Conservation (phyloP, 371 early-diverging fungal species). For the Rhizomucor pusillus region DNA sequence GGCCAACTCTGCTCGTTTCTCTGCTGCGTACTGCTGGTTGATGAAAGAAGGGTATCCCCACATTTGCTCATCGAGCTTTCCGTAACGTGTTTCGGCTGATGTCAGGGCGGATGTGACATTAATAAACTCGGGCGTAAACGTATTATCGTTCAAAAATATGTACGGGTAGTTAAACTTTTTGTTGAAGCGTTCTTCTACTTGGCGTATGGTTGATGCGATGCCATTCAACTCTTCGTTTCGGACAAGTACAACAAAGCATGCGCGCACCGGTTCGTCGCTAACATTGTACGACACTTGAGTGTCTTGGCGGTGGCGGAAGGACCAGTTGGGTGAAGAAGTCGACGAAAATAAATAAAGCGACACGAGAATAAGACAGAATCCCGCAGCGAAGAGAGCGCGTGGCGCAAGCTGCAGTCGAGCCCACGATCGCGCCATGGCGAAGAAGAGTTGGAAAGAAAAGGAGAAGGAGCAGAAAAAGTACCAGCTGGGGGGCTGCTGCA, state of each 20-base stretch:
- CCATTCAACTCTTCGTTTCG: conserved; percentile 79
- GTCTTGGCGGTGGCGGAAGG: not conserved
- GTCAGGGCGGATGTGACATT: conserved; percentile 56
- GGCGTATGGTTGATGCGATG: conserved; percentile 66
- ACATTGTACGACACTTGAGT: not conserved
- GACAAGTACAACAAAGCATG: conserved; percentile 64
- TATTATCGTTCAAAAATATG: conserved; percentile 84
- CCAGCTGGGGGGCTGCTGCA: too few relatives aligned
- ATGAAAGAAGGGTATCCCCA: conserved; percentile 90
- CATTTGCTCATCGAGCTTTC: conserved; percentile 44
- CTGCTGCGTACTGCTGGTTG: conserved; percentile 64
- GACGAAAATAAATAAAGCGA: conserved; percentile 3
- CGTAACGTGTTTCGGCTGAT: conserved; percentile 51
- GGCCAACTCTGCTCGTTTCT: conserved; percentile 58
- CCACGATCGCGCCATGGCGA: not conserved
- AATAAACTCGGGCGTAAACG: conserved; percentile 75
- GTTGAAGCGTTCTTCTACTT: conserved; percentile 87
- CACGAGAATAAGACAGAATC: not conserved
- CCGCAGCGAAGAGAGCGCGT: not conserved
- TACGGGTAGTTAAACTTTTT: conserved; percentile 84
- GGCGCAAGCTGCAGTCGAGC: not conserved
- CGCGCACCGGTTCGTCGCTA: conserved; percentile 27
- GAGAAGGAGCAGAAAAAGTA: not conserved
- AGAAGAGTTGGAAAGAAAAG: not conserved
- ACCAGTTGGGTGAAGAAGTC: not conserved